Evolutionary conservation across 768 basidiomycete species (phyloP), one percentile per base, ranked within the genome.

Genomic region (Boletus huronensis): DNA sequence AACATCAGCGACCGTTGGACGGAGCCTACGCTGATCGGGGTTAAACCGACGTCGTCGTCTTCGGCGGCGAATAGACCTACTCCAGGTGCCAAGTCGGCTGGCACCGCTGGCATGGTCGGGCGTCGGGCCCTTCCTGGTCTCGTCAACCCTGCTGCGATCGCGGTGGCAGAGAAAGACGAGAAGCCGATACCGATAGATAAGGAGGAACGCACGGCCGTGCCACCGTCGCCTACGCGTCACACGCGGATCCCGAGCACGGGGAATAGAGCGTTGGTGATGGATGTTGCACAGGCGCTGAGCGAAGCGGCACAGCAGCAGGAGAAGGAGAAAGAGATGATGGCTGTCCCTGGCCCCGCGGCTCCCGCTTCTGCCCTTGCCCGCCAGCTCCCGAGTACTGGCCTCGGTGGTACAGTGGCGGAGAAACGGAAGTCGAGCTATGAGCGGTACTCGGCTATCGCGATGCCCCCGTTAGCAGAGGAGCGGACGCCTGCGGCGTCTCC

Each of bases 221-320:
- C 70, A 2, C 57, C 64, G 4, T 70, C 77, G 1, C 75, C 79
- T 6, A 63, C 70, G 4, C 77, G 76, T 48, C 80, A 79, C 61
- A 54, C 71, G 42, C 82, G 87, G 21, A 84, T 85, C 48, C 82
- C 87, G 5, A 88, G 82, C 62, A 80, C 86, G 6, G 86, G 87
- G 16, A 82, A 80, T 49, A 75, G 90, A 55, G 81, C 85, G 19
- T 82, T 83, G 14, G 87, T 83, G 23, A 90, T 91, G 89, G 87
- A 91, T 39, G 81, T 91, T 11, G 87, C 87, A 3, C 85, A 84
- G 65, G 79, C 80, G 9, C 65, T 89, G 50, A 74, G 66, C 32
- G 75, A 79, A 53, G 70, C 66, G 6, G 64, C 64, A 6, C 62
- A 64, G 32, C 51, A 54, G 49, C 56, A 49, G 21, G 52, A 62